A percentile compares a stretch with the other conserved stretches of the same genome.
Conservation (phyloP, 2,329 filamentous ascomycete species). For the Paecilomyces sp. region DNA sequence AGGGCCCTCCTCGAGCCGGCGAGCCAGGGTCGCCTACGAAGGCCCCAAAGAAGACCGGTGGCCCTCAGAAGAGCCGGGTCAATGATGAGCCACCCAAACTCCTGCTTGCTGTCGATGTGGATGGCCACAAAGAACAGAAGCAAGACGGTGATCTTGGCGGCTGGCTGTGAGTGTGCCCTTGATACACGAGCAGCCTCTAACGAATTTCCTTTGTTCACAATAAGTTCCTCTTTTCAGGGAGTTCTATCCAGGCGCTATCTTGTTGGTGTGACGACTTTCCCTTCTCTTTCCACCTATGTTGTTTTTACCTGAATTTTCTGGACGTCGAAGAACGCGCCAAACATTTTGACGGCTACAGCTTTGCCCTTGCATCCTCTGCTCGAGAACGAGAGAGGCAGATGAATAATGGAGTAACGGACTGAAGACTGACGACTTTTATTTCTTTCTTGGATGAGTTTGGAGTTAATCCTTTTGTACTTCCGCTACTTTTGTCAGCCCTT, state of each 20-base stretch:
- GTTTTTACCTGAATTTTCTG: neutral
- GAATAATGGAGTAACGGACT: neutral
- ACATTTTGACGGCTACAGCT: neutral
- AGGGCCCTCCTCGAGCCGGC: constrained; percentile 35
- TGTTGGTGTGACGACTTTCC: neutral
- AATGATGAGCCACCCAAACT: constrained; percentile 51
- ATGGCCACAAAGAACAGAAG: constrained; percentile 13
- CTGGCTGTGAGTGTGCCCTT: constrained; percentile 26
- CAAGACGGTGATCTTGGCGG: constrained; percentile 22
- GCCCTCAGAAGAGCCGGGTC: constrained; percentile 36
- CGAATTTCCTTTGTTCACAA: constrained; percentile 1
- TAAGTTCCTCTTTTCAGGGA: neutral
- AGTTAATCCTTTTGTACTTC: neutral
- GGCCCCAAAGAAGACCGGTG: constrained; percentile 41
- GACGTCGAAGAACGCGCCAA: neutral
- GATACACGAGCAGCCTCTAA: constrained; percentile 1
- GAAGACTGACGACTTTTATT: neutral
- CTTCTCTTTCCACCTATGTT: neutral
- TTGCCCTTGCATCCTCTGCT: neutral
- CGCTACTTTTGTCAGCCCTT: neutral
- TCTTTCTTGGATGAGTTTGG: neutral
- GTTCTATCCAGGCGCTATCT: neutral
- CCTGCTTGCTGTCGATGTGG: constrained; percentile 39
- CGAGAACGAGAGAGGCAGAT: neutral
- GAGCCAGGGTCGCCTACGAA: constrained; percentile 34